Evolutionary conservation across 1,284 basidiomycete genomes (phyloP).

Genomic region (Rhodotorula sp.): DNA sequence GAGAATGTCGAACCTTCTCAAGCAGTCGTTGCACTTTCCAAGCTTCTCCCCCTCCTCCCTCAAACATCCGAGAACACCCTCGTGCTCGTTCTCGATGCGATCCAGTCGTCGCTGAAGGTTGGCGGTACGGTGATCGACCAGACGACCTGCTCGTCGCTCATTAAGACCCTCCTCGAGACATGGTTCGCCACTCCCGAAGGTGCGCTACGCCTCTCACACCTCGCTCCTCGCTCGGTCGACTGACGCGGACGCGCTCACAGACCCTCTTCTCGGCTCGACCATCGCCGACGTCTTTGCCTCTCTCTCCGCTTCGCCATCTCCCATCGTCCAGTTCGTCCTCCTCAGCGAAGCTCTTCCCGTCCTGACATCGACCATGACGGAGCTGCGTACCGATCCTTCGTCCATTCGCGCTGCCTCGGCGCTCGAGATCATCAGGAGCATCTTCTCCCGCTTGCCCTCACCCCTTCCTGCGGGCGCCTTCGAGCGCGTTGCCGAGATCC

Average conservation of each 20-base stretch:
- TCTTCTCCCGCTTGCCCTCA: constrained; percentile 62
- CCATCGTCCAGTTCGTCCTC: constrained; percentile 66
- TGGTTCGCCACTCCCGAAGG: constrained; percentile 83
- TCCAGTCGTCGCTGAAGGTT: constrained; percentile 50
- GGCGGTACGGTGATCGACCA: constrained; percentile 71
- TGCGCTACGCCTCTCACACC: constrained; percentile 43
- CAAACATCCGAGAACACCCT: constrained; percentile 82
- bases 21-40: constrained; percentile 71
- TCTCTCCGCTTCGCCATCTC: constrained; percentile 61
- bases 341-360: constrained; percentile 70
- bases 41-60: constrained; percentile 77
- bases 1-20: constrained; percentile 61
- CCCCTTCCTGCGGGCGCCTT: constrained; percentile 76
- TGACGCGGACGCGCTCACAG: constrained; percentile 51
- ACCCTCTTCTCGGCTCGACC: constrained; percentile 83
- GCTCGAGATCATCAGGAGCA: constrained; percentile 71
- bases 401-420: constrained; percentile 58
- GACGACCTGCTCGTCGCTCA: constrained; percentile 62
- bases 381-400: constrained; percentile 47
- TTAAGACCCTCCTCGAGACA: constrained; percentile 65
- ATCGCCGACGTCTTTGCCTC: constrained; percentile 76
- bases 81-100: constrained; percentile 82
- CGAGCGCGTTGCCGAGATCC: constrained; percentile 63
- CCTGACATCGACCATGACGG: constrained; percentile 64
- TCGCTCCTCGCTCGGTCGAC: background rate